Evolutionary conservation across 768 basidiomycete species (phyloP).

Genomic region (Butyriboletus loyo): DNA sequence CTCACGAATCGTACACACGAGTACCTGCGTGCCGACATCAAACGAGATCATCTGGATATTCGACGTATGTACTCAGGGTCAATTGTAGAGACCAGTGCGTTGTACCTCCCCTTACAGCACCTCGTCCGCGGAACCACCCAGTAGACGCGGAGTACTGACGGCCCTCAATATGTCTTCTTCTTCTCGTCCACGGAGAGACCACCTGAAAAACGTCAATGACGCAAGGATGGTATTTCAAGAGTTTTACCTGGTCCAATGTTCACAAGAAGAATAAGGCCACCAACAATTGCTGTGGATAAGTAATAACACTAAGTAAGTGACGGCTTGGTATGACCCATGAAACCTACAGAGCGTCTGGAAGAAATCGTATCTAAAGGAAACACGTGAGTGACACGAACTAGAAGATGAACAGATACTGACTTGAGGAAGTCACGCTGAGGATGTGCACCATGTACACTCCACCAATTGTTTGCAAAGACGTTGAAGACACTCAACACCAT

Average conservation of each 20-base stretch:
- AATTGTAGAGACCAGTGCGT: neutral
- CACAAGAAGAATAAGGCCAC: constrained; percentile 93
- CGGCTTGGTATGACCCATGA: neutral
- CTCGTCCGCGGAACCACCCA: neutral
- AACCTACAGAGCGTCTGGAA: constrained; percentile 86
- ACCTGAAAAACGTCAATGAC: constrained; percentile 41
- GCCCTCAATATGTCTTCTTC: constrained; percentile 82
- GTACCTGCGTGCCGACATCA: neutral
- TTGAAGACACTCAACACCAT: constrained; percentile 91
- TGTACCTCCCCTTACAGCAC: constrained; percentile 7
- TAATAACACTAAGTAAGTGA: constrained; percentile 10
- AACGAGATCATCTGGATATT: constrained; percentile 18
- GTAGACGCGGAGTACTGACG: neutral
- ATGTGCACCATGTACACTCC: constrained; percentile 88
- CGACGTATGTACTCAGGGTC: constrained; percentile 19
- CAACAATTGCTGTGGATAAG: constrained; percentile 78
- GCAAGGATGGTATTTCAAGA: neutral
- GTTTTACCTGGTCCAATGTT: constrained; percentile 91
- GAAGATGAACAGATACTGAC: constrained; percentile 42
- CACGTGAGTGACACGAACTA: constrained; percentile 20
- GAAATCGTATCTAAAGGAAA: constrained; percentile 81
- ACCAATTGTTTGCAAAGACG: constrained; percentile 98
- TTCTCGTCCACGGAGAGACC: constrained; percentile 98
- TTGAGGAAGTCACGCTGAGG: constrained; percentile 98
- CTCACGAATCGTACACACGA: neutral